Percentiles rank a stretch among this genome's conserved stretches.
phyloP scores from a whole-genome alignment of 352 stramenopile species.

The Phytophthora foliorum region DNA sequence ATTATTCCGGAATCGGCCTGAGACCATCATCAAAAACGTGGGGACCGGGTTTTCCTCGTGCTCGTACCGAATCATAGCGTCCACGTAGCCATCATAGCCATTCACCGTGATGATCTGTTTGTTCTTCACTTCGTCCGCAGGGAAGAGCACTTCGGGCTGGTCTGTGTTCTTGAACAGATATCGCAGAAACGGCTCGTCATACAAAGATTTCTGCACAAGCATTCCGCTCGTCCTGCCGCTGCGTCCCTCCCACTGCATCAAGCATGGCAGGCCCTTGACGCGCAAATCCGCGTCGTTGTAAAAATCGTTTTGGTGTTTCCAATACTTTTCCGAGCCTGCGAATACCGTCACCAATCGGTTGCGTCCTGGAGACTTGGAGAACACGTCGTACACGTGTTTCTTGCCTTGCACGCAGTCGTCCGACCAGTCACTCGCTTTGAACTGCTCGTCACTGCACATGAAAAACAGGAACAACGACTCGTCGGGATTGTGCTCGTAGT shows the following conservation, averaged over 20 bases:
- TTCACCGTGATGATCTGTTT: slow-evolving; percentile 50
- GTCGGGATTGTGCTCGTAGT: slow-evolving; percentile 45
- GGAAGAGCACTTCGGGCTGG: slow-evolving; percentile 37
- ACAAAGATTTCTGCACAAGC: slow-evolving; percentile 46
- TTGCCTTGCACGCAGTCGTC: slow-evolving; percentile 53
- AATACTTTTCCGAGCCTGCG: slow-evolving; percentile 56
- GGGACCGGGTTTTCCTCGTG: slow-evolving; percentile 40
- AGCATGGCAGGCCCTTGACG: slow-evolving; percentile 49
- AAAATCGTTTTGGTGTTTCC: slow-evolving; percentile 57
- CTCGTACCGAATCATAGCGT: slow-evolving; percentile 46
- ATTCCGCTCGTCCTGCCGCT: slow-evolving; percentile 48
- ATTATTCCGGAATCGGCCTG: slow-evolving; percentile 68
- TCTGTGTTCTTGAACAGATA: slow-evolving; percentile 58
- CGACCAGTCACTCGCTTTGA: slow-evolving; percentile 64
- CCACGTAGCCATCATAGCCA: slow-evolving; percentile 44
- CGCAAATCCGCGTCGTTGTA: slow-evolving; percentile 51
- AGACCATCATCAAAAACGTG: slow-evolving; percentile 82
- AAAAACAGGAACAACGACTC: slow-evolving; percentile 78
- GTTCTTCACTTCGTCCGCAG: slow-evolving; percentile 28
- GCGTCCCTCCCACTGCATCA: slow-evolving; percentile 54
- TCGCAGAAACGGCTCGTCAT: slow-evolving; percentile 53
- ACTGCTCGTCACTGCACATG: slow-evolving; percentile 70
- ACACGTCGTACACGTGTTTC: slow-evolving; percentile 66
- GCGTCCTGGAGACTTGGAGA: slow-evolving; percentile 55
- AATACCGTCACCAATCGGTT: slow-evolving; percentile 73